Evolutionary conservation across 2,329 filamentous ascomycete genomes (phyloP), one percentile per base, ranked within the genome.

Genomic region (Apiospora malaysiana): DNA sequence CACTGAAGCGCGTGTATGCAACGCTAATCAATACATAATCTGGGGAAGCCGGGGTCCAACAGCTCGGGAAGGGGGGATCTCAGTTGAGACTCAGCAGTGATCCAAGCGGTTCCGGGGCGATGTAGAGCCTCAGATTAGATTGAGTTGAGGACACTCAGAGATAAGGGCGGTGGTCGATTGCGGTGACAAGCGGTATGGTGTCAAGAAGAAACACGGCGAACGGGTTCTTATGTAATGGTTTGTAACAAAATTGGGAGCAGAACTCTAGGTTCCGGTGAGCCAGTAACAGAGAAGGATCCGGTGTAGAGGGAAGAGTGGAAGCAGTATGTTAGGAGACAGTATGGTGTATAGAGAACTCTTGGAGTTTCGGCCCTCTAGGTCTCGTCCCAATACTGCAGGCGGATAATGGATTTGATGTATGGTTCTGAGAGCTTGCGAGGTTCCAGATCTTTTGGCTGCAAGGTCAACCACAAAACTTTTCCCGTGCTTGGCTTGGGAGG

Each of bases 1-100:
- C 69, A 75, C 71, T 74, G 74, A 56, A 56, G 77, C 71, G 74
- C 77, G 76, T 75, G 74, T 74, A 78, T 77, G 77, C 77, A 78
- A 79, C 80, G 81, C 82, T 82, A 83, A 83, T 81, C 82, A 81
- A 79, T 79, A 80, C 80, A 80, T 81, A 82, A 80, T 79, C 78
- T 75, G 79, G 79, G 78, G 80, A 77, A 78, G 73, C 79, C 77
- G 77, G 79, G 80, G 82, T 80, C 80, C 79, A 80, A 78, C 77
- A 81, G 78, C 77, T 77, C 80, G 81, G 81, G 76, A 68, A 79
- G 76, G 76, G 77, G 76, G 74, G 8, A 72, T 69, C 67, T 69
- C 67, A 66, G 68, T 71, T 68, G 68, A 72, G 46, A 71, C 70
- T 59, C 76, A 75, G 74, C 78, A 81, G 73, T 71, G 75, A 79